Conservation (phyloP, 2,329 filamentous ascomycete species). For the Orbilia oligospora region DNA sequence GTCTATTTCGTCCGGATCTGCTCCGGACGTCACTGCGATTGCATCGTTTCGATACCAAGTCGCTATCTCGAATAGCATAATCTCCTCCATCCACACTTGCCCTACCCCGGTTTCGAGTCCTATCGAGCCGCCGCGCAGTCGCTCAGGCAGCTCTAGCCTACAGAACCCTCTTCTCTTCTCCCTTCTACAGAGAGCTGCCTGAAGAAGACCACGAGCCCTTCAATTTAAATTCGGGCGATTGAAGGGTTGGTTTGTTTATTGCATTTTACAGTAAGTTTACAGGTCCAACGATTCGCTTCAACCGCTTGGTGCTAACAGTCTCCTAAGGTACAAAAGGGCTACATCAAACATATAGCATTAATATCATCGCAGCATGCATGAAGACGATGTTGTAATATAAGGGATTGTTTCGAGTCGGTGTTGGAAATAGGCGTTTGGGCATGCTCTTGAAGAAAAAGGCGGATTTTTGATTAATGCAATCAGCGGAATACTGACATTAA, state of each 20-base stretch:
- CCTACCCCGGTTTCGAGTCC: slow-evolving; percentile 51
- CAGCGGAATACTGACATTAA: slow-evolving; percentile 60
- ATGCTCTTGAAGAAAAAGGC: background rate
- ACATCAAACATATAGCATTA: background rate
- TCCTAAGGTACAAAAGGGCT: background rate
- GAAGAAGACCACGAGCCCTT: background rate
- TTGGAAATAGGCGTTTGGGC: slow-evolving; percentile 1
- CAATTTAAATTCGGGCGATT: background rate
- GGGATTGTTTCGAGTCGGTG: background rate
- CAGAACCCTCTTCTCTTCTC: slow-evolving; percentile 59
- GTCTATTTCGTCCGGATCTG: slow-evolving; percentile 53
- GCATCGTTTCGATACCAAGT: slow-evolving; percentile 60
- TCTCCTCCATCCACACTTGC: slow-evolving; percentile 55
- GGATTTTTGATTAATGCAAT: slow-evolving; percentile 43
- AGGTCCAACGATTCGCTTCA: too few relatives aligned
- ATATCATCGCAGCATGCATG: background rate
- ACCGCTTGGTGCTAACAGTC: background rate
- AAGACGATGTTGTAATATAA: slow-evolving; percentile 1
- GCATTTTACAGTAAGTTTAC: slow-evolving; percentile 4
- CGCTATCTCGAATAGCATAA: slow-evolving; percentile 59
- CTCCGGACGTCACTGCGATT: slow-evolving; percentile 49
- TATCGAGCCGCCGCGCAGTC: slow-evolving; percentile 38
- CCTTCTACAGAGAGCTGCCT: slow-evolving; percentile 45
- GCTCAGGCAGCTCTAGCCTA: slow-evolving; percentile 28
- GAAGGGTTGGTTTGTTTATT: background rate